Percentiles rank a stretch among this genome's conserved stretches.
These are phyloP conservation scores for Rhynchospora tenuis DNA, from an alignment of 176 grass and related monocot genomes.

Conservation along the genomic window DNA sequence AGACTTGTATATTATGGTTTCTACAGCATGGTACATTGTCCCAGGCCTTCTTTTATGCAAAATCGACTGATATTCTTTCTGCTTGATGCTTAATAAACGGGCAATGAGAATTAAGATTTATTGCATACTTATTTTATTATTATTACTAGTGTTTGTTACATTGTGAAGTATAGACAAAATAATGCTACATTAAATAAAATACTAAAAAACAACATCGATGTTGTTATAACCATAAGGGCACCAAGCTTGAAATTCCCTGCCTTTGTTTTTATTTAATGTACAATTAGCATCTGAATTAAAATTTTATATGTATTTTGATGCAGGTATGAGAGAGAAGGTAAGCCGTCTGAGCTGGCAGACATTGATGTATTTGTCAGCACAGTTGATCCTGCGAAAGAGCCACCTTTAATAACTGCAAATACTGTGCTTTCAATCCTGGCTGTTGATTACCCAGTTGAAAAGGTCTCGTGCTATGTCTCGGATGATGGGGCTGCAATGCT, in stretches of 20 bases:
- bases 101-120: not conserved
- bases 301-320: not conserved
- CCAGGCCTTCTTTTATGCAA: not conserved
- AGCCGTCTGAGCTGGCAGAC: slow-evolving; percentile 40
- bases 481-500: slow-evolving; percentile 45
- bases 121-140: not conserved
- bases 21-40: not conserved
- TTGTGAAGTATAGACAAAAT: not conserved
- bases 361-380: slow-evolving; percentile 49
- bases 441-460: slow-evolving; percentile 63
- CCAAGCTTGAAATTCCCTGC: not conserved
- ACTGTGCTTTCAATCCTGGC: slow-evolving; percentile 67
- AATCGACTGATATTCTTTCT: not conserved
- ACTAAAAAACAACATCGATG: not conserved
- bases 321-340: slow-evolving; percentile 64
- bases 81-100: not conserved
- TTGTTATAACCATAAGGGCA: not conserved
- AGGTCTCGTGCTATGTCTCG: slow-evolving; percentile 44
- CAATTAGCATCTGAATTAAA: not conserved
- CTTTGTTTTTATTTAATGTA: not conserved
- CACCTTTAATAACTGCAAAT: slow-evolving; percentile 63
- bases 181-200: not conserved
- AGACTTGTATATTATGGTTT: not conserved
- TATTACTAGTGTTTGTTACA: not conserved
- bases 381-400: slow-evolving; percentile 49